phyloP scores from a whole-genome alignment of 2,329 filamentous ascomycete genomes.

The Claviceps sp. region DNA sequence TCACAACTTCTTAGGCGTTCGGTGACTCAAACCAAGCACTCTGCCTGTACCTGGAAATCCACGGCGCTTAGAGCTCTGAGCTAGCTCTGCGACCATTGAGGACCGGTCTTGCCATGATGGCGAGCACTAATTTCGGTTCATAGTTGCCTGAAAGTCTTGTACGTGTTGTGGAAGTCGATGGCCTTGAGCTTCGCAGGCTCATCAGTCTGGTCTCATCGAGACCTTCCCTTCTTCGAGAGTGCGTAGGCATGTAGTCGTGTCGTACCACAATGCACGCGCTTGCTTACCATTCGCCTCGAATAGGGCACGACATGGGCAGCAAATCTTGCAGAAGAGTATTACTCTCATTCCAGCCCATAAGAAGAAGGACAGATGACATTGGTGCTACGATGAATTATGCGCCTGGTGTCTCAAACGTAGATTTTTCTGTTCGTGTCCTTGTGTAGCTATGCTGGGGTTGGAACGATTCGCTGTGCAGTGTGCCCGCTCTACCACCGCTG shows the following conservation, averaged over 20 bases:
- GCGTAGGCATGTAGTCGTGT: background rate
- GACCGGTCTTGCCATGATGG: background rate
- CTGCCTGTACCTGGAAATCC: background rate
- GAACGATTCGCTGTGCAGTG: background rate
- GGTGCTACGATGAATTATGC: background rate
- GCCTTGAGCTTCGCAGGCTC: background rate
- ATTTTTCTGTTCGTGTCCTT: background rate
- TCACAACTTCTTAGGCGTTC: background rate
- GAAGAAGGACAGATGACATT: background rate
- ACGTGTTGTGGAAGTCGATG: background rate
- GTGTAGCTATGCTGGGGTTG: background rate
- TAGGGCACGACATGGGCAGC: background rate
- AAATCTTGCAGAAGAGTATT: background rate
- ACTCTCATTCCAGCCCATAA: background rate
- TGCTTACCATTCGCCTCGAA: background rate
- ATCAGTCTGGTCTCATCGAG: background rate
- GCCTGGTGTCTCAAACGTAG: background rate
- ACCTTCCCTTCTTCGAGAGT: background rate
- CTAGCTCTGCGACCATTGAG: slow-evolving; percentile 3
- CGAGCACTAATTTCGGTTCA: background rate
- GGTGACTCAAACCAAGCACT: background rate
- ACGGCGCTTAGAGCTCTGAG: slow-evolving; percentile 7
- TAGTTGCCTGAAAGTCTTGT: background rate
- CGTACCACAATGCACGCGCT: background rate
- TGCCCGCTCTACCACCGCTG: background rate